phyloP scores from a whole-genome alignment of 2,329 filamentous ascomycete species.

The Botryosphaeria agaves region DNA sequence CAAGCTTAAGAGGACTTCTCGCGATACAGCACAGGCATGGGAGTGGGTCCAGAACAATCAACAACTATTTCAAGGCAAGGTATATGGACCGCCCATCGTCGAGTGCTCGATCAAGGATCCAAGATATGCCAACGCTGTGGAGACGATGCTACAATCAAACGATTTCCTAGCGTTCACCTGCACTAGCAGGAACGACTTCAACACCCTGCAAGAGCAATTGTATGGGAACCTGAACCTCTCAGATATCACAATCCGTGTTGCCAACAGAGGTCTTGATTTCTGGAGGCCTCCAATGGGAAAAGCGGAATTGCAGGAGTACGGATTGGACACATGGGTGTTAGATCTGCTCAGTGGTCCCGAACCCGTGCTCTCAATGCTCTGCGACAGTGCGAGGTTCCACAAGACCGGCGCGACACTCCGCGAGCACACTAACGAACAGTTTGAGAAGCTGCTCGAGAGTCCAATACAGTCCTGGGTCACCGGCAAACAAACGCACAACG shows the following conservation, averaged over 20 bases:
- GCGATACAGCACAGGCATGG: conserved; percentile 55
- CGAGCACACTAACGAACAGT: conserved; percentile 50
- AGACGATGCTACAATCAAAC: conserved; percentile 34
- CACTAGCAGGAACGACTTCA: conserved; percentile 60
- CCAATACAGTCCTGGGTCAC: conserved; percentile 54
- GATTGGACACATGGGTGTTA: conserved; percentile 65
- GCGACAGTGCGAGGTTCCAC: conserved; percentile 53
- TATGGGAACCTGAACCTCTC: conserved; percentile 46
- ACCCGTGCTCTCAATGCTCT: conserved; percentile 76
- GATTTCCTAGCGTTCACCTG: conserved; percentile 52
- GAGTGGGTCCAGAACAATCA: conserved; percentile 65
- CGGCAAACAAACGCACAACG: conserved; percentile 42
- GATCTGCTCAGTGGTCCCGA: conserved; percentile 69
- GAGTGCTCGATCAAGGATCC: conserved; percentile 64
- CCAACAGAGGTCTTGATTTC: conserved; percentile 32
- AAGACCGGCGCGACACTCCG: conserved; percentile 44
- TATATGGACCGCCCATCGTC: conserved; percentile 68
- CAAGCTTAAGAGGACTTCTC: conserved; percentile 42
- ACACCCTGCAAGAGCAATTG: conserved; percentile 49
- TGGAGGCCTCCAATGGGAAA: conserved; percentile 38
- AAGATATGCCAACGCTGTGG: conserved; percentile 43
- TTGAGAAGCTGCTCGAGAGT: conserved; percentile 42
- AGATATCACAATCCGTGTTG: conserved; percentile 53
- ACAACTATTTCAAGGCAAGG: conserved; percentile 50
- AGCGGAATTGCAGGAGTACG: conserved; percentile 38